A percentile compares a stretch with the other conserved stretches of the same genome.
Evolutionary conservation across 371 early-diverging fungal genomes (phyloP).

Genomic region (Syncephalastrum racemosum): DNA sequence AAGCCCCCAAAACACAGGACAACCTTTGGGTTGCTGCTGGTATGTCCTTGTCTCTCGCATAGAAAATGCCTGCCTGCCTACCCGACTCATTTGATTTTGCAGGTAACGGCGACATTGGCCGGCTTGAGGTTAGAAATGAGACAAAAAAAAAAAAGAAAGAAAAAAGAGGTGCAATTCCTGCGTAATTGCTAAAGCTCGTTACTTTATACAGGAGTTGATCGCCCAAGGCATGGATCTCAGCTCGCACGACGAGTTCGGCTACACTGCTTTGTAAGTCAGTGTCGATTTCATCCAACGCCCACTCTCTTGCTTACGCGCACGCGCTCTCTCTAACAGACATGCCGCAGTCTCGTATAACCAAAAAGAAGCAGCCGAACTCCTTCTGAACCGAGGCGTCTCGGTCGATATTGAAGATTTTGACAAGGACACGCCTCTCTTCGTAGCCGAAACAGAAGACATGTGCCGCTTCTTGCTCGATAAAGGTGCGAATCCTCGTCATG

Average conservation of each 20-base stretch:
- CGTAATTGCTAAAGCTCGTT: no score
- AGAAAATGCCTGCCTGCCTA: background rate
- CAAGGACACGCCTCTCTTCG: slow-evolving; percentile 85
- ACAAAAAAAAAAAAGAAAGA: no score
- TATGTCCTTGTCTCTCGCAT: slow-evolving; percentile 7
- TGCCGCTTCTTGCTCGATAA: slow-evolving; percentile 68
- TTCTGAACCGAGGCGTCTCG: slow-evolving; percentile 56
- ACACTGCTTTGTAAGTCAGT: slow-evolving; percentile 62
- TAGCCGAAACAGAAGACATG: slow-evolving; percentile 75
- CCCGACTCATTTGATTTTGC: no score
- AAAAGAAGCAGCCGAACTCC: slow-evolving; percentile 52
- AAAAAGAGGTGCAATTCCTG: no score
- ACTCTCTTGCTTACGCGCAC: background rate
- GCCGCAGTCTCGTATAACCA: slow-evolving; percentile 72
- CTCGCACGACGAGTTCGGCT: slow-evolving; percentile 70
- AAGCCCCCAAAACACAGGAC: slow-evolving; percentile 20
- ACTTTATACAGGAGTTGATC: slow-evolving; percentile 33
- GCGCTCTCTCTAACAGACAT: slow-evolving; percentile 54
- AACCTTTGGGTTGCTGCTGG: slow-evolving; percentile 54
- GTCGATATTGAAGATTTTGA: slow-evolving; percentile 76
- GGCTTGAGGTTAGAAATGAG: slow-evolving; percentile 34
- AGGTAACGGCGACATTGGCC: slow-evolving; percentile 48
- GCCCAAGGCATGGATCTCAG: slow-evolving; percentile 52
- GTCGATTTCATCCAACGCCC: no score
- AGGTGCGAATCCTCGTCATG: slow-evolving; percentile 68